Base-by-base conservation (phyloP, 768 basidiomycete species). In the Calocera cornea region DNA sequence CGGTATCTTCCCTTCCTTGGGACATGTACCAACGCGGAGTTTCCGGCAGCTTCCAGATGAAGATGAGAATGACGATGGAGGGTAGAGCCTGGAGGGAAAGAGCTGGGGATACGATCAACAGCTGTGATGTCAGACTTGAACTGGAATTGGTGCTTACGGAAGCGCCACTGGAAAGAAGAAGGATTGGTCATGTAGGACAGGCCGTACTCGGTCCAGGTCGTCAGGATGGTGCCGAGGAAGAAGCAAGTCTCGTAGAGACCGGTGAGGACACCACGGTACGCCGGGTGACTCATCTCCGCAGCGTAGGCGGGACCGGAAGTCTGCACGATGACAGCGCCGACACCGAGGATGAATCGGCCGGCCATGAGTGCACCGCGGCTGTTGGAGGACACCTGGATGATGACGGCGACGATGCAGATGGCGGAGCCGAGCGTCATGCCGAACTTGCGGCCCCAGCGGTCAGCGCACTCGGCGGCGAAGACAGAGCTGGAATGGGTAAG, bases 11-110 rank as follows among this genome's bases (percentile, higher is more conserved):
- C n/a, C 73, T 64, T 16, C 75, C 74, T 54, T 76, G 70, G 22
- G 72, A 72, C 50, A 75, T 70, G 41, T 77, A 69, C 70, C 74
- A 78, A 24, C 77, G 70, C 11, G 77, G 77, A 1, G 76, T 77
- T 65, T 78, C 77, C n/a, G 77, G 77, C 0, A 78, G 74, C 70
- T 76, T 76, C 70, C 76, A 74, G 19, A 76, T 75, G 24, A 74
- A 76, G 66, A 76, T 71, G 34, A 78, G 24, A 19, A 60, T 60
- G 54, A 60, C 31, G 54, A 60, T 10, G 27, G 54, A 60, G 24
- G 54, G 54, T 24, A 60, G 54, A 33, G 54, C 22, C 31, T 60
- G 54, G 31, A 60, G 54, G 14, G 54, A 60, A 27, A 60, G 54
- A 10, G 54, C 54, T 60, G 24, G 10, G 10, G 54, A 33, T 16